Percentiles rank a stretch among this genome's conserved stretches.
phyloP scores from a whole-genome alignment of 2,329 filamentous ascomycete species.

The Neonectria hederae region DNA sequence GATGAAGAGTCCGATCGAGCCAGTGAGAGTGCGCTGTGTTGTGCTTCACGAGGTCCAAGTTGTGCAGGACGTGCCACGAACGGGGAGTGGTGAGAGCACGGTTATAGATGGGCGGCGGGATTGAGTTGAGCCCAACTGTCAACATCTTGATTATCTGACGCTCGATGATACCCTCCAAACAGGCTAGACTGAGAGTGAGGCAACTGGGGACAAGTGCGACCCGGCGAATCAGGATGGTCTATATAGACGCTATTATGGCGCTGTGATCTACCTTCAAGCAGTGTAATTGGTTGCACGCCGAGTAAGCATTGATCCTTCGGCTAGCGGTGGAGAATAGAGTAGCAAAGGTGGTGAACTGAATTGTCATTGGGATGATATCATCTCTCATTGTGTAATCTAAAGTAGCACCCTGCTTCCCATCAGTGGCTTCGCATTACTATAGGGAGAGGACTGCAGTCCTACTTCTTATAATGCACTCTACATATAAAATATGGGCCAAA shows the following conservation, averaged over 20 bases:
- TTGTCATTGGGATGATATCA: too few relatives aligned
- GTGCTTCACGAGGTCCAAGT: not conserved
- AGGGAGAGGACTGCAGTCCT: too few relatives aligned
- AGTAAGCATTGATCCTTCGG: not conserved
- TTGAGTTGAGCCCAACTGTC: not conserved
- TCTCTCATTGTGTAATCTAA: too few relatives aligned
- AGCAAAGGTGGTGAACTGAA: too few relatives aligned
- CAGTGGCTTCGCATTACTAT: too few relatives aligned
- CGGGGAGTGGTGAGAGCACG: not conserved
- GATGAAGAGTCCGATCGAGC: not conserved
- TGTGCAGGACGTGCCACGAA: not conserved
- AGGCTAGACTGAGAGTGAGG: not conserved
- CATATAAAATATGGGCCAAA: too few relatives aligned
- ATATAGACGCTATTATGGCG: not conserved
- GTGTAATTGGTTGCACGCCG: too few relatives aligned
- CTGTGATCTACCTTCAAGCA: too few relatives aligned
- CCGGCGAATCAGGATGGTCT: not conserved
- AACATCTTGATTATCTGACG: not conserved
- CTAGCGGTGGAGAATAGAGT: too few relatives aligned
- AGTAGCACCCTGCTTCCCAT: too few relatives aligned
- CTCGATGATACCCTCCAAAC: not conserved
- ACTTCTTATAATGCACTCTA: too few relatives aligned
- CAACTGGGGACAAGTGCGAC: not conserved
- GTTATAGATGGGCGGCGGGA: not conserved
- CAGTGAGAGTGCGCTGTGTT: not conserved